Evolutionary conservation across 768 basidiomycete species (phyloP), one percentile per base, ranked within the genome.

Genomic region (Suillus placidus): DNA sequence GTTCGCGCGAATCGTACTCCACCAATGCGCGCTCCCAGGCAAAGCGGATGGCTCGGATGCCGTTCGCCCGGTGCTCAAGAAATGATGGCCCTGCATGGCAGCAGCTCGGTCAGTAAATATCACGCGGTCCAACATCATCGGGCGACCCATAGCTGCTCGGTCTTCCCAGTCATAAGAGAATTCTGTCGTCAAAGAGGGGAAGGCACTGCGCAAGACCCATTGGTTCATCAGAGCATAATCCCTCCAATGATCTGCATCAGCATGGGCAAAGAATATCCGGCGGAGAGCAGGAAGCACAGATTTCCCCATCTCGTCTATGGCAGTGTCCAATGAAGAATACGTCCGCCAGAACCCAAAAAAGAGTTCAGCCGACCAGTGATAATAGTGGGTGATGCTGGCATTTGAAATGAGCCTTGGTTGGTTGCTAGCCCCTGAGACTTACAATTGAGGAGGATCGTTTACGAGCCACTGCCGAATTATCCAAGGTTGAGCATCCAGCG

Each of bases 181-280:
- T 76, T 96, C 94, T 80, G 92, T 87, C 1, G 87, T 85, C 62
- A 88, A 80, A 3, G 89, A 91, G 2, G 95, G 95, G 76, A 97
- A 94, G 64, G 88, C 84, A 37, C 88, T 85, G 57, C 90, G 89
- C 32, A 93, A 80, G 56, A 95, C 86, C 84, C 87, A 93, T 79
- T 95, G 87, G 76, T 97, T 97, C 94, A 97, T 95, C 42, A 83
- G 79, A 7, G 95, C 88, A 68, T 95, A 95, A 77, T 97, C 95
- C 23, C 93, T 87, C 95, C 95, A 97, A 70, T 93, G 88, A 60
- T 82, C 84, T 13, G 87, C 86, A 68, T 90, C 88, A 14, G 91
- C 77, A 66, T 89, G 90, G 54, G 87, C 82, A 78, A 97, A 95
- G 69, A 94, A 76, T 69, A 95, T 79, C 14, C 92, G 90, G 0